Conservation (phyloP, 768 basidiomycete genomes). For the Auricularia sp. region DNA sequence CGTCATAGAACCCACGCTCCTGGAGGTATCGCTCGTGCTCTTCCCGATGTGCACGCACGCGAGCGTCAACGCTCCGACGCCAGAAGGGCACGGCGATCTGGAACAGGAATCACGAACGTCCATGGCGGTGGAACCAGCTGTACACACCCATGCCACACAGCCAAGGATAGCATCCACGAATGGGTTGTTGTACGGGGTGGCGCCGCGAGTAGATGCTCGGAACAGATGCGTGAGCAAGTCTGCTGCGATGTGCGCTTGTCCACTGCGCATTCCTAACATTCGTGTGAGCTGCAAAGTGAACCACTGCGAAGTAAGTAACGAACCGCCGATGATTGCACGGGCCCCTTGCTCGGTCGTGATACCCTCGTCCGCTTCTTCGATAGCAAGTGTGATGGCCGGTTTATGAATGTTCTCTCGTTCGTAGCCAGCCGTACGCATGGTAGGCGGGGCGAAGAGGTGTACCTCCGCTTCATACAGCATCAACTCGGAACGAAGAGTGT, state of each 20-base stretch:
- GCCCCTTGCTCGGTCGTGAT: constrained; percentile 58
- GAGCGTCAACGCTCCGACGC: constrained; percentile 40
- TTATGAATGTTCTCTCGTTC: constrained; percentile 72
- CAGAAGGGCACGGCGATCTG: constrained; percentile 46
- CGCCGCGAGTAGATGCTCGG: constrained; percentile 55
- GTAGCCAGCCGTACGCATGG: constrained; percentile 70
- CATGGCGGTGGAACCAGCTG: background rate
- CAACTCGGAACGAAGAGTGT: constrained; percentile 71
- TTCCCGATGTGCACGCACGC: constrained; percentile 33
- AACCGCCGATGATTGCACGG: constrained; percentile 38
- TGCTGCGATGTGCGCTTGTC: constrained; percentile 64
- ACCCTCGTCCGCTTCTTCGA: constrained; percentile 66
- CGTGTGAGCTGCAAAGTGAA: background rate
- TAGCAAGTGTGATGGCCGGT: constrained; percentile 60
- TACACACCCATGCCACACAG: constrained; percentile 34
- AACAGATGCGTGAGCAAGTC: constrained; percentile 65
- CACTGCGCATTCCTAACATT: constrained; percentile 45
- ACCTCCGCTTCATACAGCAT: constrained; percentile 66
- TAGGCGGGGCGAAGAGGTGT: constrained; percentile 75
- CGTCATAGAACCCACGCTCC: constrained; percentile 31
- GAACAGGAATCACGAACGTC: background rate
- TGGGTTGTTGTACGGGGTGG: constrained; percentile 48
- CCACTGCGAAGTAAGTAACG: background rate
- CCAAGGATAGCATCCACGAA: constrained; percentile 42
- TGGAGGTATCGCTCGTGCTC: constrained; percentile 40